Conservation (phyloP, 2,329 filamentous ascomycete species). For the Monosporascus sp. region DNA sequence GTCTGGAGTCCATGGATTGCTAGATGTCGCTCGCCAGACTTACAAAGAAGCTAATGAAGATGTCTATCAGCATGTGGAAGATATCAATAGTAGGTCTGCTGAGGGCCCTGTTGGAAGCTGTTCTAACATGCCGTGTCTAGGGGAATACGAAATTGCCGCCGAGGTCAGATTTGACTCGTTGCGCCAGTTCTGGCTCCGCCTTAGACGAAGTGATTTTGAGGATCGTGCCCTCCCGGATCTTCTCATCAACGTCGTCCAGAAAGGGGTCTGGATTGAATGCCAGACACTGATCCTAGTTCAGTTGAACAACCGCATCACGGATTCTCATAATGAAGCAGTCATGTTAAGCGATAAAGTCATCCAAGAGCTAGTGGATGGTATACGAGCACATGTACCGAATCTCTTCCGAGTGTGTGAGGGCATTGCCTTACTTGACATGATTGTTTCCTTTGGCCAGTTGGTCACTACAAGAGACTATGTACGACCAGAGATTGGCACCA, state of each 20-base stretch:
- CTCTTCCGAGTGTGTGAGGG: slow-evolving; percentile 84
- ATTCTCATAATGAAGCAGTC: slow-evolving; percentile 79
- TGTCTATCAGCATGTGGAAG: slow-evolving; percentile 63
- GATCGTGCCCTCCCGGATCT: slow-evolving; percentile 54
- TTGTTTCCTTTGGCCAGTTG: slow-evolving; percentile 69
- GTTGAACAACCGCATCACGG: slow-evolving; percentile 68
- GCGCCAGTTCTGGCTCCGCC: slow-evolving; percentile 73
- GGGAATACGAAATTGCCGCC: slow-evolving; percentile 51
- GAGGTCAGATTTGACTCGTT: slow-evolving; percentile 70
- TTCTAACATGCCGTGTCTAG: slow-evolving; percentile 26
- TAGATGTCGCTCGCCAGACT: slow-evolving; percentile 82
- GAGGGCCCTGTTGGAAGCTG: neutral
- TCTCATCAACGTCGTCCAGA: slow-evolving; percentile 72
- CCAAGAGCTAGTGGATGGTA: slow-evolving; percentile 62
- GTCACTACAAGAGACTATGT: slow-evolving; percentile 56
- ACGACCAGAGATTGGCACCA: slow-evolving; percentile 62
- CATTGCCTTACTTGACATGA: slow-evolving; percentile 82
- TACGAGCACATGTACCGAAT: slow-evolving; percentile 64
- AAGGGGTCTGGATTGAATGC: slow-evolving; percentile 75
- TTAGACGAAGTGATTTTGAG: slow-evolving; percentile 59
- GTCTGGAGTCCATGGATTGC: slow-evolving; percentile 75
- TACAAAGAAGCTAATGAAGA: slow-evolving; percentile 86
- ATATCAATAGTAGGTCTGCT: slow-evolving; percentile 52
- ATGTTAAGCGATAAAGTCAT: slow-evolving; percentile 75
- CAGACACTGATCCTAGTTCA: slow-evolving; percentile 83